Base-by-base conservation (phyloP, 2,329 filamentous ascomycete genomes). In the Fusarium drepaniforme region DNA sequence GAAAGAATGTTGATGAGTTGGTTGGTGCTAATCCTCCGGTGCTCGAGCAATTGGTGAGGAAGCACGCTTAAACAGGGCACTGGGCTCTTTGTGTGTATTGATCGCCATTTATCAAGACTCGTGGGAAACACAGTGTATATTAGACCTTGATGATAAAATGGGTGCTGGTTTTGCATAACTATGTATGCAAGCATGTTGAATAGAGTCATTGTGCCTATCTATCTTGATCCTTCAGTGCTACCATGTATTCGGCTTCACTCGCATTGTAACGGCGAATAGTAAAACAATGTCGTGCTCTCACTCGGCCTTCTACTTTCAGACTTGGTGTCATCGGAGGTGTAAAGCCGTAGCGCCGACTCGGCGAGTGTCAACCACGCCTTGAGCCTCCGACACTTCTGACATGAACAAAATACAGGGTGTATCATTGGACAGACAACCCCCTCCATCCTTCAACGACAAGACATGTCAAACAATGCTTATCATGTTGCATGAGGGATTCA, bases 21-120 rank as follows among this genome's bases (percentile, higher is more conserved):
- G 90, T 97, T 33, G 96, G 96, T 73, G 95, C 95, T 79, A 95
- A 95, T 86, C 92, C 92, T n/a, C 83, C 84, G 21, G 71, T 58
- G 3, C 64, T 79, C 5, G 30, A 76, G 42, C 25, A 67, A n/a
- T 51, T 78, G 76, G 46, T 78, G 44, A 37, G 69, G 16, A 71
- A 74, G 42, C 57, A 76, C 37, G 65, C 62, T 6, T 64, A 58
- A 58, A 51, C 2, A 23, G 5, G 15, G 25, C 33, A 21, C 16
- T 2, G 4, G 13, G 13, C 13, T 58, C 33, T 37, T 28, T 25
- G 15, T 25, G 16, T 25, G 23, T 25, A 40, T n/a, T 30, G 57
- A 18, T 12, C 4, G 5, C 56, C 8, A 37, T 23, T 25, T 57
- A 5, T 30, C 25, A 21, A 18, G 21, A 21, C 15, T 38, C 15